Evolutionary conservation across 2,329 filamentous ascomycete genomes (phyloP).

Genomic region (Colletotrichum scovillei): DNA sequence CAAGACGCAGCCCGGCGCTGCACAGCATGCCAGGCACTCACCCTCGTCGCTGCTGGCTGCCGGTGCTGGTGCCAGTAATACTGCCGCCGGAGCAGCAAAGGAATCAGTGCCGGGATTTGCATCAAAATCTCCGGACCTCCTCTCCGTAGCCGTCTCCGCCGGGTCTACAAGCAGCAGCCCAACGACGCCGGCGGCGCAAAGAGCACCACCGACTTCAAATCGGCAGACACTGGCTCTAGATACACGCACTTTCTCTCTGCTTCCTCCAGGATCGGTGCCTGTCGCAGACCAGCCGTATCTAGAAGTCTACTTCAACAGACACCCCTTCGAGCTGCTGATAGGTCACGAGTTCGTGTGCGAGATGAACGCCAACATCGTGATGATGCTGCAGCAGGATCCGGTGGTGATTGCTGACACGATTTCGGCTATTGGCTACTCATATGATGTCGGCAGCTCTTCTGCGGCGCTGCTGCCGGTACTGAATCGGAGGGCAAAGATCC

Average conservation of each 20-base stretch:
- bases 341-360: constrained; percentile 44
- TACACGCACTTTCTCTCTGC: constrained; percentile 33
- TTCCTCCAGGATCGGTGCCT: constrained; percentile 41
- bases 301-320: constrained; percentile 44
- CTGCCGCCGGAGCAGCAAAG: neutral
- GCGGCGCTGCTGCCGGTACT: constrained; percentile 39
- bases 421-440: constrained; percentile 44
- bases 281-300: constrained; percentile 42
- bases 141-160: neutral
- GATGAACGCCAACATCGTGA: constrained; percentile 45
- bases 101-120: neutral
- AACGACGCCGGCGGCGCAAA: neutral
- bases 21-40: neutral
- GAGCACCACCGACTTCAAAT: neutral
- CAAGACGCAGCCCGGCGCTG: constrained; percentile 17
- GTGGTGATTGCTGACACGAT: constrained; percentile 42
- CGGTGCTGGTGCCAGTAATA: neutral
- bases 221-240: neutral
- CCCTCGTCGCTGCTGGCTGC: neutral
- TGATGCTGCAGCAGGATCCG: constrained; percentile 44
- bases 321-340: constrained; percentile 44
- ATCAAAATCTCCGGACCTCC: neutral
- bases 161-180: neutral
- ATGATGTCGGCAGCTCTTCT: constrained; percentile 37
- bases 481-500: constrained; percentile 42